These are phyloP conservation scores for Xylariomycetidae sp. DNA, from an alignment of 2,329 filamentous ascomycete species.

Conservation along the genomic window DNA sequence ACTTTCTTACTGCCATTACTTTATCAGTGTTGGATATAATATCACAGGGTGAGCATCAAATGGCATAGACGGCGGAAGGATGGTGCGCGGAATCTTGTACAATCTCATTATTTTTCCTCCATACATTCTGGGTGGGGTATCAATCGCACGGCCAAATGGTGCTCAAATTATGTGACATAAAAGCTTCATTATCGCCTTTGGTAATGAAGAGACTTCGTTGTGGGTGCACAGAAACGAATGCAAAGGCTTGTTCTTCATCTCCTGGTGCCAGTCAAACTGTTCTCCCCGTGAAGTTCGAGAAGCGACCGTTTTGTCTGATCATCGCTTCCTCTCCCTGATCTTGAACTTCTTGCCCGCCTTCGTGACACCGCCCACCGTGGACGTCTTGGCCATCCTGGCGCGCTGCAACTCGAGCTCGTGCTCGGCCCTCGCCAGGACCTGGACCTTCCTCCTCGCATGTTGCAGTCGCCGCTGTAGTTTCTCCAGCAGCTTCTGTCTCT, in stretches of 20 bases:
- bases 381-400: conserved; percentile 62
- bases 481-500: conserved; percentile 36
- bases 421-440: conserved; percentile 51
- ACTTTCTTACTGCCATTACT: no score
- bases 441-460: conserved; percentile 49
- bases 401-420: conserved; percentile 53
- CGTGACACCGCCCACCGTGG: conserved; percentile 54
- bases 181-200: conserved; percentile 12
- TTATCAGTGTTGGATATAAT: no score
- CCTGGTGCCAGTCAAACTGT: no score
- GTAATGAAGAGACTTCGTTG: conserved; percentile 1
- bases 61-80: no score
- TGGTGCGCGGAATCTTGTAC: no score
- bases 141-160: no score
- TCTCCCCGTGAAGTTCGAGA: background rate
- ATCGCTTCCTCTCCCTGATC: conserved; percentile 59
- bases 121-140: no score
- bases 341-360: conserved; percentile 59
- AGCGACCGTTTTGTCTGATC: conserved; percentile 9
- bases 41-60: no score
- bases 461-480: conserved; percentile 46
- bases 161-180: no score
- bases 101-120: no score
- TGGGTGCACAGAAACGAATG: no score
- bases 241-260: background rate